A percentile compares a stretch with the other conserved stretches of the same genome.
Conservation (phyloP, 2,329 filamentous ascomycete species). For the Penicillium sp. region DNA sequence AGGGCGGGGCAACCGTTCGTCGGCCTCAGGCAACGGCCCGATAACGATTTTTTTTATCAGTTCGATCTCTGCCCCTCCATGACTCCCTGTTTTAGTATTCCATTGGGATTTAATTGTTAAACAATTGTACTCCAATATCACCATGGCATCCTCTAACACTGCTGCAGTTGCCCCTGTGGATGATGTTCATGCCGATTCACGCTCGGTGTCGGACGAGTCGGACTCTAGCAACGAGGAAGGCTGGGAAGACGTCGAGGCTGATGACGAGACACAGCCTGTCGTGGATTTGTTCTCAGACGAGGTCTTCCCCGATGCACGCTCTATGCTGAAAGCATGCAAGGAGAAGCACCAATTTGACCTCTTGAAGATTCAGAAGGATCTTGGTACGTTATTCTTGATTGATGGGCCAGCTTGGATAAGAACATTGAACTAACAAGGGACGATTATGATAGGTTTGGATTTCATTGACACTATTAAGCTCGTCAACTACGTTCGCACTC, state of each 20-base stretch:
- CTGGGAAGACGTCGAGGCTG: conserved; percentile 62
- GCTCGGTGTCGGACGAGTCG: conserved; percentile 41
- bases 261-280: conserved; percentile 63
- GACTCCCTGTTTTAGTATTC: not conserved
- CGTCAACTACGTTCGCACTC: conserved; percentile 65
- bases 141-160: conserved; percentile 33
- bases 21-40: conserved; percentile 21
- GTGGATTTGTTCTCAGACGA: conserved; percentile 69
- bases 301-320: conserved; percentile 62
- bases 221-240: conserved; percentile 54
- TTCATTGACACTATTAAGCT: conserved; percentile 74
- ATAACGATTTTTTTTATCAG: conserved; percentile 28
- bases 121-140: not conserved
- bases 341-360: conserved; percentile 69
- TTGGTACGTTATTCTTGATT: conserved; percentile 40
- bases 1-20: conserved; percentile 24
- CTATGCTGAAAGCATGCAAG: conserved; percentile 70
- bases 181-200: conserved; percentile 28
- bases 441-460: conserved; percentile 58
- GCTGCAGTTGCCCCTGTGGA: conserved; percentile 18
- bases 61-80: conserved; percentile 23
- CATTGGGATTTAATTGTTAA: not conserved
- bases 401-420: not conserved
- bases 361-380: conserved; percentile 55
- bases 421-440: conserved; percentile 12